Base-by-base conservation (phyloP, 495 filamentous ascomycete species). In the Xylaria nigripes region DNA sequence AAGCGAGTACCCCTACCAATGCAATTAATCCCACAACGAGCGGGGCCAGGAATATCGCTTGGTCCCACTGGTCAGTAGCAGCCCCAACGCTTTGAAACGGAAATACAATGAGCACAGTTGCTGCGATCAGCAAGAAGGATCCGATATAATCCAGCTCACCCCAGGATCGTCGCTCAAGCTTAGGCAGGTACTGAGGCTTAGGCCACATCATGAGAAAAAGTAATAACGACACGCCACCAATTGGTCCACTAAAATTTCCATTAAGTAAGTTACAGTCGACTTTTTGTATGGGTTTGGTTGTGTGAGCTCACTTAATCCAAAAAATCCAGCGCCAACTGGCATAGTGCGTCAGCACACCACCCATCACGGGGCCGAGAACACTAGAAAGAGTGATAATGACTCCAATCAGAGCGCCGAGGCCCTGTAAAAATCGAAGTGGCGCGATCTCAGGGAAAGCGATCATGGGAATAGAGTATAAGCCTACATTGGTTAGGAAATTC, bases 81-180 rank as follows among this genome's bases (percentile, higher is more conserved):
- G 72, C 66, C 3, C 77, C 73, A 3, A 67, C 70, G 61, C 81
- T 77, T 57, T 86, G 79, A 54, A 86, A 76, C 2, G 81, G 70
- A 44, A 81, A 79, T 16, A 84, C 75, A 6, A 83, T 70, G 27
- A 86, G 67, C 7, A 81, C 72, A 1, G 81, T 74, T 10, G 76
- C 72, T 6, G 74, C 70, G 18, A 86, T 73, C 1, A 83, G 61
- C 12, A 86, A 62, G 22, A 79, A 51, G 2, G 76, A 72, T 13
- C 83, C 81, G 18, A 81, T 18, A 47, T 77, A 70, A 58, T 86
- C 82, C 15, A 84, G 57, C 48, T 78, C 64, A 43, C 50, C 65
- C 67, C 78, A 75, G 2, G 70, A 72, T 24, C 65, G 55, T 23
- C 55, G 61, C 25, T 71, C 58, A 0, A 61, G 22, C 2, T 44